Percentiles rank a stretch among this genome's conserved stretches.
These are phyloP conservation scores for Sclerotinia borealis DNA, from an alignment of 2,329 filamentous ascomycete genomes.

Conservation along the genomic window DNA sequence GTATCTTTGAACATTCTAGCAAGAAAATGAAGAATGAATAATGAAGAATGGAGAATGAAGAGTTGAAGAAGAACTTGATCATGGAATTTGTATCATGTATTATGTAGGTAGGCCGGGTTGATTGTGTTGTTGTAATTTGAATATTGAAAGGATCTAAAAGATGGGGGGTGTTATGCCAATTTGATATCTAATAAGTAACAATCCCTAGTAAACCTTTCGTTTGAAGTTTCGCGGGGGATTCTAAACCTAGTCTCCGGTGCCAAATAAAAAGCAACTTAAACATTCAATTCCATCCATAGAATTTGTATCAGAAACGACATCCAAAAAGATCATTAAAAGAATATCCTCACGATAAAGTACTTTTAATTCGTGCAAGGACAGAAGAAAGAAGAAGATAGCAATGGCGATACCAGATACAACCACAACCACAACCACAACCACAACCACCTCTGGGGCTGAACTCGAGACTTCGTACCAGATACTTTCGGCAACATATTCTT, in stretches of 20 bases:
- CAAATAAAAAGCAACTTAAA: neutral
- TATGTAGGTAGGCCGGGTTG: neutral
- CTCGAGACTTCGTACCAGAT: slow-evolving; percentile 2
- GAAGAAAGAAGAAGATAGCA: neutral
- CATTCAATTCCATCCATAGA: neutral
- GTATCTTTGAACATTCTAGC: slow-evolving; percentile 6
- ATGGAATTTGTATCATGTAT: neutral
- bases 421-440: slow-evolving; percentile 1
- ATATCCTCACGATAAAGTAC: neutral
- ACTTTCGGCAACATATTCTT: slow-evolving; percentile 45
- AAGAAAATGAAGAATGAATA: neutral
- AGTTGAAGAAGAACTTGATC: neutral
- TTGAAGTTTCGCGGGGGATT: slow-evolving; percentile 1
- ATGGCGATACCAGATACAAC: slow-evolving; percentile 8
- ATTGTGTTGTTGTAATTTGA: neutral
- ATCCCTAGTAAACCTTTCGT: neutral
- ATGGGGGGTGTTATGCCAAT: neutral
- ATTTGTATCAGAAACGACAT: neutral
- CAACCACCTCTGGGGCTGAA: neutral
- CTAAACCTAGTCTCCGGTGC: slow-evolving; percentile 1
- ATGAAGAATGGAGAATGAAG: neutral
- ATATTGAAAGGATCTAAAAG: neutral
- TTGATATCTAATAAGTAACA: neutral
- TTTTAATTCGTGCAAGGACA: neutral
- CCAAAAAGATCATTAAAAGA: neutral